These are phyloP conservation scores for Lyophyllum semitale DNA, from an alignment of 768 basidiomycete species.

Conservation along the genomic window DNA sequence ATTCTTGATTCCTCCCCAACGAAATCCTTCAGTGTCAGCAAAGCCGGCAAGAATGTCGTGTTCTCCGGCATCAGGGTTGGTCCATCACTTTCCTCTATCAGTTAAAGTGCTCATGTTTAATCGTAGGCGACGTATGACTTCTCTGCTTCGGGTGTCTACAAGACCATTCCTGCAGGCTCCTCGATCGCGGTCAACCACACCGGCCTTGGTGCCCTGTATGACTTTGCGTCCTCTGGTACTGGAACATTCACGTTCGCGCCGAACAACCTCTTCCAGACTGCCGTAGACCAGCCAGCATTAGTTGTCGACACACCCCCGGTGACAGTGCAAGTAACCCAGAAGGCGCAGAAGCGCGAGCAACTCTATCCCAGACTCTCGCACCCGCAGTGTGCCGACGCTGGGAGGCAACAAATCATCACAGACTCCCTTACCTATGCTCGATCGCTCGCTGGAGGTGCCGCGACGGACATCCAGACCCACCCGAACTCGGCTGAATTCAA, in stretches of 20 bases:
- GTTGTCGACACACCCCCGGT: neutral
- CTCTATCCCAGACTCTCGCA: slow-evolving; percentile 1
- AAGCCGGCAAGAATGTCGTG: neutral
- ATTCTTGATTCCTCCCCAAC: slow-evolving; percentile 5
- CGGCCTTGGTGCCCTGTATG: slow-evolving; percentile 6
- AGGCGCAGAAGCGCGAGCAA: slow-evolving; percentile 4
- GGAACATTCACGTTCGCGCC: slow-evolving; percentile 8
- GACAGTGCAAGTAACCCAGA: neutral
- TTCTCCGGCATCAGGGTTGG: slow-evolving; percentile 9
- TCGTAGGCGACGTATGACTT: slow-evolving; percentile 8
- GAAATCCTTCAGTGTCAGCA: slow-evolving; percentile 6
- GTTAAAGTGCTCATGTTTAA: neutral
- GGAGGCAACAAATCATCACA: neutral
- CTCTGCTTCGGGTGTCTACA: slow-evolving; percentile 3
- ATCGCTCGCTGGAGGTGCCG: slow-evolving; percentile 5
- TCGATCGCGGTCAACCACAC: slow-evolving; percentile 15
- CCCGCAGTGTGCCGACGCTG: neutral
- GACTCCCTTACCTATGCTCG: slow-evolving; percentile 4
- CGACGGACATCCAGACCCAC: slow-evolving; percentile 6
- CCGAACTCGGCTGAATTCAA: slow-evolving; percentile 6
- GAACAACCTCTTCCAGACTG: slow-evolving; percentile 5
- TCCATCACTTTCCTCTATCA: neutral
- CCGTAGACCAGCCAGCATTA: neutral
- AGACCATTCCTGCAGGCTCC: slow-evolving; percentile 8
- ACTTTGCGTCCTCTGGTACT: slow-evolving; percentile 6